Conservation (phyloP, 345 rosid genomes). For the Passiflora organensis region DNA sequence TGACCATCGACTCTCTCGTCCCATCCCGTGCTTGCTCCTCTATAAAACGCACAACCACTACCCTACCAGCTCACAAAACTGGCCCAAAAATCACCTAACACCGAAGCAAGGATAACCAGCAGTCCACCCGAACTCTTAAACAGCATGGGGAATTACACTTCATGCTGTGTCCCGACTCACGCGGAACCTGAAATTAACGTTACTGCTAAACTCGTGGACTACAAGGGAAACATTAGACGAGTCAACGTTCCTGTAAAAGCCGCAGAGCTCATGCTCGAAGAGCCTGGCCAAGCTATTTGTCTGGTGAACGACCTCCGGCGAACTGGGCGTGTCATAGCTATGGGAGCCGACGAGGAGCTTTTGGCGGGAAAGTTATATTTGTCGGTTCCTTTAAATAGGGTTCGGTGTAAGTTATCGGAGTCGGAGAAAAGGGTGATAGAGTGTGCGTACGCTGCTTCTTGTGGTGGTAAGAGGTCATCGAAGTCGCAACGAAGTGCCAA, state of each 20-base stretch:
- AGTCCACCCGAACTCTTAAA: background rate
- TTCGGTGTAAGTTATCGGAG: slow-evolving; percentile 23
- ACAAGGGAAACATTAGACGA: slow-evolving; percentile 21
- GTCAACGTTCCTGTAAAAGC: slow-evolving; percentile 29
- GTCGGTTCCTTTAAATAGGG: slow-evolving; percentile 17
- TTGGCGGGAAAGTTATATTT: slow-evolving; percentile 30
- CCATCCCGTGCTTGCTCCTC: no score
- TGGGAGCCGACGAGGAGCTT: slow-evolving; percentile 44
- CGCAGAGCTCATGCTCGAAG: slow-evolving; percentile 52
- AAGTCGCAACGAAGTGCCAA: slow-evolving; percentile 21
- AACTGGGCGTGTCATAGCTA: slow-evolving; percentile 21
- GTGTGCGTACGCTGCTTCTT: slow-evolving; percentile 4
- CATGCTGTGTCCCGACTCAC: background rate
- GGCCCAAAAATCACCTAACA: no score
- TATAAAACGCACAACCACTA: no score
- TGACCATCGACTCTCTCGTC: no score
- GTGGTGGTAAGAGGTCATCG: slow-evolving; percentile 6
- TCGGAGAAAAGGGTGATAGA: slow-evolving; percentile 21
- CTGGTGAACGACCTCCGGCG: slow-evolving; percentile 18
- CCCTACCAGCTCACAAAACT: no score
- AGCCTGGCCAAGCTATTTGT: slow-evolving; percentile 34
- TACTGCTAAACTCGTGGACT: slow-evolving; percentile 27
- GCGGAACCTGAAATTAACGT: no score
- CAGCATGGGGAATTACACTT: slow-evolving; percentile 2
- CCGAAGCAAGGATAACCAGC: no score